phyloP scores from a whole-genome alignment of 2,329 filamentous ascomycete genomes.

The Ceratocystis cacaofunesta region DNA sequence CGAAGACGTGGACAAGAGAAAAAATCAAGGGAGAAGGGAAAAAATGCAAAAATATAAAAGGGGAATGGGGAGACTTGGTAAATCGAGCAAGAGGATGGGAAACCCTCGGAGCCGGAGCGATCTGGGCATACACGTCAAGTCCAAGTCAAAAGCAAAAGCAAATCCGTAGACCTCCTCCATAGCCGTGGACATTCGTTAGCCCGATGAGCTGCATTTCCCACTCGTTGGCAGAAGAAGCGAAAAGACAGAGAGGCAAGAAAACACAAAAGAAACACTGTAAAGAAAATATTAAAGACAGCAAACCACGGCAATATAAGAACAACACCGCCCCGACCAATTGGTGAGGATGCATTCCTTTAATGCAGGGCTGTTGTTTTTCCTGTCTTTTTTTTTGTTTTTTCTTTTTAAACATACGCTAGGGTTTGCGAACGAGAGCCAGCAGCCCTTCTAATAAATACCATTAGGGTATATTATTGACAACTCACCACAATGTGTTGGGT shows the following conservation, averaged over 20 bases:
- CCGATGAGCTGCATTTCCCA: not conserved
- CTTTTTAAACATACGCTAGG: not conserved
- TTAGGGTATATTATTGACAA: not conserved
- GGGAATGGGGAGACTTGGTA: no score
- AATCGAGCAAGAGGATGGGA: not conserved
- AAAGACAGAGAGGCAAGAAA: not conserved
- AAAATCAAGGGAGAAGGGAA: not conserved
- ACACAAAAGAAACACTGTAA: not conserved
- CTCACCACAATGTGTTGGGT: not conserved
- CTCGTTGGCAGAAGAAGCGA: not conserved
- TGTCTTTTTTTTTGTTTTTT: no score
- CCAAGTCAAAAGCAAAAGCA: not conserved
- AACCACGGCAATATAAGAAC: not conserved
- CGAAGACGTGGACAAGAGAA: not conserved
- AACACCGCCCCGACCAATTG: not conserved
- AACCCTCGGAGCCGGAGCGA: not conserved
- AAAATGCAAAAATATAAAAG: no score
- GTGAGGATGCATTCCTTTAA: not conserved
- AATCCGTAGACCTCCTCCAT: not conserved
- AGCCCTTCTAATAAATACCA: no score
- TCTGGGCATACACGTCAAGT: not conserved
- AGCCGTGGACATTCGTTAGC: not conserved
- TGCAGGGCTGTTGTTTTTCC: no score
- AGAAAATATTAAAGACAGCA: not conserved
- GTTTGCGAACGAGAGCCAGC: not conserved